These are phyloP conservation scores for Nectriaceae sp. DNA, from an alignment of 2,329 filamentous ascomycete genomes.

Conservation along the genomic window DNA sequence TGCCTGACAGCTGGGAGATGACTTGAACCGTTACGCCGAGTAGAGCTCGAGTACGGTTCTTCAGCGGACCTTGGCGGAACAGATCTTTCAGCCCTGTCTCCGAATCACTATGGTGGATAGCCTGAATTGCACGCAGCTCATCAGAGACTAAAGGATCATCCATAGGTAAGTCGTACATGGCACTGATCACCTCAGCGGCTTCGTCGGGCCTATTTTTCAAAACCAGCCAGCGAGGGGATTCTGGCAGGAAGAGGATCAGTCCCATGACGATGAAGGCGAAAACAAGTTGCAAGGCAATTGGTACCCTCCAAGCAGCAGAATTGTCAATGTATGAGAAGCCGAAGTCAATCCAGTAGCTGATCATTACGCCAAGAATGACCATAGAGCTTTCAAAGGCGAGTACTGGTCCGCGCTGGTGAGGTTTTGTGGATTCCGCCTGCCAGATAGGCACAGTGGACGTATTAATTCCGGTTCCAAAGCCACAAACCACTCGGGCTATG, in stretches of 20 bases:
- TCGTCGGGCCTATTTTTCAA: not conserved
- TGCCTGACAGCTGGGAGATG: not conserved
- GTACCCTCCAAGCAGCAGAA: slow-evolving; percentile 33
- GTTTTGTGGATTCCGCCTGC: not conserved
- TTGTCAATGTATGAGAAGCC: slow-evolving; percentile 31
- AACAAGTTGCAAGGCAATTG: not conserved
- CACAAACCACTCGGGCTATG: not conserved
- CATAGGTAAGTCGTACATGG: not conserved
- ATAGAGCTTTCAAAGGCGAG: not conserved
- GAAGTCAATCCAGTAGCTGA: slow-evolving; percentile 43
- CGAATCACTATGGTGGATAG: no score
- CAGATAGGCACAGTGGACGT: not conserved
- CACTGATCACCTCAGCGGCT: not conserved
- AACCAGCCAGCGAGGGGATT: slow-evolving; percentile 39
- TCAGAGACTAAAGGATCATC: not conserved
- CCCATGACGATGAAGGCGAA: slow-evolving; percentile 36
- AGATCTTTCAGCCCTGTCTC: no score
- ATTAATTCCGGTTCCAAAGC: not conserved
- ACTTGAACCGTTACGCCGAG: no score
- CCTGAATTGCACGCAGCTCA: no score
- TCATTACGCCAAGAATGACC: slow-evolving; percentile 43
- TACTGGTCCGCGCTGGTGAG: not conserved
- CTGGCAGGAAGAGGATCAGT: slow-evolving; percentile 44
- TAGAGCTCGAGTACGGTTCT: no score
- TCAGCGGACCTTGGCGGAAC: slow-evolving; percentile 31